Percentiles rank a stretch among this genome's conserved stretches.
Evolutionary conservation across 2,329 filamentous ascomycete genomes (phyloP).

Genomic region (Tricladium varicosporioides): DNA sequence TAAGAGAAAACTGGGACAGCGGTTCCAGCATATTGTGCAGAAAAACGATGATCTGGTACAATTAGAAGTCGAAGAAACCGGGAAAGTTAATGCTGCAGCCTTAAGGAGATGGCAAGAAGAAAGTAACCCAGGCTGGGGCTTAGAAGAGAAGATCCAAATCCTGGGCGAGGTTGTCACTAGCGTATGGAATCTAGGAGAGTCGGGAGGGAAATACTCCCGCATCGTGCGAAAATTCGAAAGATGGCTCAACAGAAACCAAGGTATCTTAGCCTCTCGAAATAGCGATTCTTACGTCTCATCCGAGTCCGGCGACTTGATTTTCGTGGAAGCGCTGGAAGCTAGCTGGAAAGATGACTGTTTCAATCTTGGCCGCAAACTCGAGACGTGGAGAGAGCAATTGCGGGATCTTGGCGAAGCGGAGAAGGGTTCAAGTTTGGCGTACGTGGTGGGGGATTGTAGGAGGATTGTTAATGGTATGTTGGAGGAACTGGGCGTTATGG

Average conservation of each 20-base stretch:
- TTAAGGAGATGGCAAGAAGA: conserved; percentile 48
- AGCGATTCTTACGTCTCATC: conserved; percentile 23
- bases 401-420: conserved; percentile 40
- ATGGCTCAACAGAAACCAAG: conserved; percentile 51
- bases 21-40: conserved; percentile 40
- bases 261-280: conserved; percentile 45
- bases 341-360: conserved; percentile 59
- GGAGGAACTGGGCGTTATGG: conserved; percentile 61
- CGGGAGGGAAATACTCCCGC: conserved; percentile 54
- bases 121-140: conserved; percentile 32
- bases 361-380: conserved; percentile 51
- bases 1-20: conserved; percentile 42
- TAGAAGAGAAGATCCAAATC: conserved; percentile 57
- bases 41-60: conserved; percentile 42
- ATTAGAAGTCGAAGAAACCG: conserved; percentile 46
- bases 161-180: conserved; percentile 56
- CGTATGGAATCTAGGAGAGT: conserved; percentile 56
- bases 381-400: conserved; percentile 51
- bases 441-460: conserved; percentile 48
- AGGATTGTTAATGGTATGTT: conserved; percentile 57
- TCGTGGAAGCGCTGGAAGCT: conserved; percentile 54
- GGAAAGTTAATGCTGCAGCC: conserved; percentile 48
- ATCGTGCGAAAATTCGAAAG: conserved; percentile 56
- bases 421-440: conserved; percentile 41
- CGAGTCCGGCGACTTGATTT: conserved; percentile 40